Conservation (phyloP, 208 protist genomes). For the Sergeia podlipaevii region DNA sequence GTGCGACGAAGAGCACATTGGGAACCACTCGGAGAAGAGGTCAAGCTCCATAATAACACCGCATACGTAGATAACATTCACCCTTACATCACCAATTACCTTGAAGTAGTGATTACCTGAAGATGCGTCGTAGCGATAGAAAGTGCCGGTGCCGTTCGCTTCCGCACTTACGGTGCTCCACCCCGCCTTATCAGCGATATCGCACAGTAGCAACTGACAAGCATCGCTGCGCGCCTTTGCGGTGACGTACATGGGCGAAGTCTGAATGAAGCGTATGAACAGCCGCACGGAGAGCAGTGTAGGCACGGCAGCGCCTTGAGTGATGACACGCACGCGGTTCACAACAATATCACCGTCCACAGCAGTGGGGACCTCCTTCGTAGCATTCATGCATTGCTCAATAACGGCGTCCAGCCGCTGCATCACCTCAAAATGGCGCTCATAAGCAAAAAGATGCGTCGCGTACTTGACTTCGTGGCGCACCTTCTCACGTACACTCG, state of each 20-base stretch:
- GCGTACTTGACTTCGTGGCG: conserved; percentile 15
- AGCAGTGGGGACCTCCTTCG: conserved; percentile 8
- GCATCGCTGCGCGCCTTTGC: conserved; percentile 12
- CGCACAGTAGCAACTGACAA: conserved; percentile 26
- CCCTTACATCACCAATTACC: conserved; percentile 28
- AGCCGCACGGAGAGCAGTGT: conserved; percentile 25
- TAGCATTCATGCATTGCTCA: conserved; percentile 16
- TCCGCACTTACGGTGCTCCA: conserved; percentile 24
- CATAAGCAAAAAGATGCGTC: conserved; percentile 23
- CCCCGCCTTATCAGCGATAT: conserved; percentile 22
- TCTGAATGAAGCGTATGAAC: conserved; percentile 34
- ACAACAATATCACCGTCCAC: conserved; percentile 14
- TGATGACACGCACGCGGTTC: conserved; percentile 14
- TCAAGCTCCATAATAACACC: conserved; percentile 52
- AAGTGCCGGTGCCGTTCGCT: conserved; percentile 26
- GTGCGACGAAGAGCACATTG: conserved; percentile 27
- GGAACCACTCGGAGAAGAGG: conserved; percentile 54
- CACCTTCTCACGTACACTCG: conserved; percentile 12
- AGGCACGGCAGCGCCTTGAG: conserved; percentile 9
- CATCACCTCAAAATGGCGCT: conserved; percentile 52
- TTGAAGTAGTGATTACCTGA: conserved; percentile 49
- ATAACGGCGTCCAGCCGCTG: conserved; percentile 25
- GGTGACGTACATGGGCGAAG: conserved; percentile 25
- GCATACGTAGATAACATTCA: conserved; percentile 31
- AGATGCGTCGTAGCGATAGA: conserved; percentile 35